Evolutionary conservation across 2,329 filamentous ascomycete species (phyloP), one percentile per base, ranked within the genome.

Genomic region (Bimuria novae-zelandiae): DNA sequence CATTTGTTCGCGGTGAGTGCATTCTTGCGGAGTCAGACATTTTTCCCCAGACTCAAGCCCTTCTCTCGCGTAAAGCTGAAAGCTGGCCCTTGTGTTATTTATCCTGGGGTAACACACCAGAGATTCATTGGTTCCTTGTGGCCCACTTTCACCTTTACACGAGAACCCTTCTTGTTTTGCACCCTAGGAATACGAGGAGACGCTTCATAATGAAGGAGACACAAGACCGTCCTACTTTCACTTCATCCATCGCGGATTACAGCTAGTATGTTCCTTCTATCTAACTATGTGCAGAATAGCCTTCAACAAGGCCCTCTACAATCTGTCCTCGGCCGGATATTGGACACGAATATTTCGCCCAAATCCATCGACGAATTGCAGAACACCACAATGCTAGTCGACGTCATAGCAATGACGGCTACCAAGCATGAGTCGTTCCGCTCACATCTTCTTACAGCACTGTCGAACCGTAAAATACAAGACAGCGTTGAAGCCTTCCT

Each of bases 1-100:
- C 64, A 61, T 30, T 17, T 61, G 4, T 71, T 64, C 45, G 65
- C 61, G 25, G 68, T 71, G 64, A 61, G 65, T 63, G 2, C 30
- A 27, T 27, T 10, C 25, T 27, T 27, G 25, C n/a, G n/a, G n/a
- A n/a, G n/a, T n/a, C n/a, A n/a, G n/a, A n/a, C n/a, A n/a, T n/a
- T n/a, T n/a, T n/a, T n/a, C n/a, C n/a, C n/a, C n/a, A n/a, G n/a
- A n/a, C n/a, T n/a, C n/a, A n/a, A n/a, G n/a, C n/a, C n/a, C n/a
- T n/a, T n/a, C n/a, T n/a, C n/a, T n/a, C n/a, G n/a, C n/a, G n/a
- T n/a, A n/a, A n/a, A n/a, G n/a, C n/a, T n/a, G n/a, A n/a, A n/a
- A n/a, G n/a, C n/a, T n/a, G 12, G 30, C 5, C n/a, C 12, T 33
- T 33, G 30, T 33, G 12, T 27, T 27, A 27, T 27, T 6, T 10